Conservation (phyloP, 768 basidiomycete genomes). For the Russula earlei region DNA sequence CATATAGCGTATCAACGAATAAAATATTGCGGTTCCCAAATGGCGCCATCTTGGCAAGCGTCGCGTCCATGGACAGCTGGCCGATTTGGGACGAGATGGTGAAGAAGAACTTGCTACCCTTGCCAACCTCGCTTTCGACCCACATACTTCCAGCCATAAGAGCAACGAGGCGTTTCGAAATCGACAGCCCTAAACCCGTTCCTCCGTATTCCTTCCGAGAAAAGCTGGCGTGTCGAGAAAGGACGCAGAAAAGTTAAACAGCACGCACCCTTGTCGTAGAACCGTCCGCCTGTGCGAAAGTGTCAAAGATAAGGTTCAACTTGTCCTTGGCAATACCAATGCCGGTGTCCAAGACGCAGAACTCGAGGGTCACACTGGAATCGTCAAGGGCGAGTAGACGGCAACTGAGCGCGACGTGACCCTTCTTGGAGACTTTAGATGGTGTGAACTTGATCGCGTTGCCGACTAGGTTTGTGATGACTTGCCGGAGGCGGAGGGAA, state of each 20-base stretch:
- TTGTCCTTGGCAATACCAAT: slow-evolving; percentile 99
- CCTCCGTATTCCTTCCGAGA: slow-evolving; percentile 81
- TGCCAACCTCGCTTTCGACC: slow-evolving; percentile 92
- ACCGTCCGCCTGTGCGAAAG: slow-evolving; percentile 97
- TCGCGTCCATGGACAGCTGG: slow-evolving; percentile 62
- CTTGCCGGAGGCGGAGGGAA: slow-evolving; percentile 86
- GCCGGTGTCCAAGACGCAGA: slow-evolving; percentile 96
- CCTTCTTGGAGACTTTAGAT: slow-evolving; percentile 64
- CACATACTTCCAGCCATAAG: slow-evolving; percentile 99
- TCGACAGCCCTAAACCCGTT: slow-evolving; percentile 91
- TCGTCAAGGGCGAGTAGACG: slow-evolving; percentile 71
- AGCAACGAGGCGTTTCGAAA: slow-evolving; percentile 92
- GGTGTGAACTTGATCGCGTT: slow-evolving; percentile 98
- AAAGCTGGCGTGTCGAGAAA: neutral
- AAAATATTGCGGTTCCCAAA: slow-evolving; percentile 85
- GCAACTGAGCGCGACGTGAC: slow-evolving; percentile 85
- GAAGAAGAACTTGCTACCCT: slow-evolving; percentile 95
- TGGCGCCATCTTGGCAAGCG: slow-evolving; percentile 70
- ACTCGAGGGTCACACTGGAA: slow-evolving; percentile 82
- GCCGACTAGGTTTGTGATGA: slow-evolving; percentile 90
- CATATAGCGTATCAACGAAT: slow-evolving; percentile 79
- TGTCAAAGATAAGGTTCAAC: slow-evolving; percentile 96
- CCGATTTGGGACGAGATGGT: slow-evolving; percentile 84
- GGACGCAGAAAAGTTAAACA: neutral
- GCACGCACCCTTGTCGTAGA: slow-evolving; percentile 82